Evolutionary conservation across 2,329 filamentous ascomycete species (phyloP).

Genomic region (Meredithiella fracta): DNA sequence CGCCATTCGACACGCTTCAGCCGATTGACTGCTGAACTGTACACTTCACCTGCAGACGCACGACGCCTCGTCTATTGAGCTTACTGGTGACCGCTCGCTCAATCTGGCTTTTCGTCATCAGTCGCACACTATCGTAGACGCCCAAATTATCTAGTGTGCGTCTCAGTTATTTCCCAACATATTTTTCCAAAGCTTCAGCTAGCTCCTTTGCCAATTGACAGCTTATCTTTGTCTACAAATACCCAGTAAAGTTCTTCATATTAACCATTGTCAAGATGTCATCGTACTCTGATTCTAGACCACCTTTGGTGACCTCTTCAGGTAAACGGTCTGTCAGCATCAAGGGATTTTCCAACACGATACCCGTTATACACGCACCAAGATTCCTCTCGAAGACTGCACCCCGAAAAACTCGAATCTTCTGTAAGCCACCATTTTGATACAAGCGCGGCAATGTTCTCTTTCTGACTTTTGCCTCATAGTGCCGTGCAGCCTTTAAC

Average conservation of each 20-base stretch:
- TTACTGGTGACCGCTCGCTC: not conserved
- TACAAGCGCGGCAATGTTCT: not conserved
- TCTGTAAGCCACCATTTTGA: too few relatives aligned
- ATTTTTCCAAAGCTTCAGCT: not conserved
- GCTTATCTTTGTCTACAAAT: too few relatives aligned
- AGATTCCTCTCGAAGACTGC: too few relatives aligned
- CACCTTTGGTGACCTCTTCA: too few relatives aligned
- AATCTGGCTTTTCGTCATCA: not conserved
- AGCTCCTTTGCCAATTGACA: too few relatives aligned
- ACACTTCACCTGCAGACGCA: not conserved
- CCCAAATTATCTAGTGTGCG: not conserved
- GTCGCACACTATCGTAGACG: not conserved
- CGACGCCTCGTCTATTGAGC: not conserved
- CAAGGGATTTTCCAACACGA: too few relatives aligned
- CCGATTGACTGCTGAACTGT: not conserved
- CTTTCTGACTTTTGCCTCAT: not conserved
- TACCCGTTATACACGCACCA: too few relatives aligned
- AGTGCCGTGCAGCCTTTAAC: slow-evolving; percentile 6
- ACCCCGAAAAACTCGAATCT: too few relatives aligned
- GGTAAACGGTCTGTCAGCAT: too few relatives aligned
- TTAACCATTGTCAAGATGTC: too few relatives aligned
- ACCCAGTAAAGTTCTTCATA: too few relatives aligned
- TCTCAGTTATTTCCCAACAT: not conserved
- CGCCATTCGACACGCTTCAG: not conserved
- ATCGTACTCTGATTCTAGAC: too few relatives aligned